Conservation (phyloP, 176 grass and related monocot species). For the Musa schizocarpa region DNA sequence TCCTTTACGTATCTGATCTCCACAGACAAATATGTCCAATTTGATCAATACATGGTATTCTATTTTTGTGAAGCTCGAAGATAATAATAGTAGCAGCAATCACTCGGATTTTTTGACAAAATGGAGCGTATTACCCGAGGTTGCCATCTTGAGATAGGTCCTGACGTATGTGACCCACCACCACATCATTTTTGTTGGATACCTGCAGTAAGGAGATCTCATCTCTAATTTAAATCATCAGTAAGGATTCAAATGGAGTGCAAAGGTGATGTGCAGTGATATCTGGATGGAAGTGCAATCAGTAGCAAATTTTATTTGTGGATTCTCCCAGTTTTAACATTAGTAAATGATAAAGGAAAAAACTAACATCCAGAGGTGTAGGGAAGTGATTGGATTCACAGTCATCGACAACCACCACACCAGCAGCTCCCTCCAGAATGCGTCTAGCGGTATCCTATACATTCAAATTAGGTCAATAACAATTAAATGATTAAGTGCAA, state of each 20-base stretch:
- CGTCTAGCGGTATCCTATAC: constrained; percentile 56
- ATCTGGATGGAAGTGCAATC: background rate
- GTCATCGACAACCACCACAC: constrained; percentile 72
- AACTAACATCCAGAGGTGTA: constrained; percentile 63
- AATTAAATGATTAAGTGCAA: no score
- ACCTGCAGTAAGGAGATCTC: constrained; percentile 37
- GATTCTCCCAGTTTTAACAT: background rate
- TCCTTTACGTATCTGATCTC: constrained; percentile 98
- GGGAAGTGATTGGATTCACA: constrained; percentile 66
- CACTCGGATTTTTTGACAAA: no score
- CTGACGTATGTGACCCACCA: constrained; percentile 79
- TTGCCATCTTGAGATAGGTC: constrained; percentile 82
- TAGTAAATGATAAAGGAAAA: background rate
- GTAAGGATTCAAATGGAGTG: background rate
- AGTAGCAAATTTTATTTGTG: no score
- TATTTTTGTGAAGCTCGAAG: no score
- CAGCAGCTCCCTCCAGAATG: constrained; percentile 74
- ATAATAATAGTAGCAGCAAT: background rate
- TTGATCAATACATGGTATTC: background rate
- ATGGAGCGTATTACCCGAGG: constrained; percentile 40
- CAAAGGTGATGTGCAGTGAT: background rate
- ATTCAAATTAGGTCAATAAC: no score
- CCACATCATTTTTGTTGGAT: constrained; percentile 86
- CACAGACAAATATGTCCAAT: constrained; percentile 90
- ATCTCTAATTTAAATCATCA: background rate